A percentile compares a stretch with the other conserved stretches of the same genome.
phyloP scores from a whole-genome alignment of 2,329 filamentous ascomycete species.

The Stemphylium vesicarium region DNA sequence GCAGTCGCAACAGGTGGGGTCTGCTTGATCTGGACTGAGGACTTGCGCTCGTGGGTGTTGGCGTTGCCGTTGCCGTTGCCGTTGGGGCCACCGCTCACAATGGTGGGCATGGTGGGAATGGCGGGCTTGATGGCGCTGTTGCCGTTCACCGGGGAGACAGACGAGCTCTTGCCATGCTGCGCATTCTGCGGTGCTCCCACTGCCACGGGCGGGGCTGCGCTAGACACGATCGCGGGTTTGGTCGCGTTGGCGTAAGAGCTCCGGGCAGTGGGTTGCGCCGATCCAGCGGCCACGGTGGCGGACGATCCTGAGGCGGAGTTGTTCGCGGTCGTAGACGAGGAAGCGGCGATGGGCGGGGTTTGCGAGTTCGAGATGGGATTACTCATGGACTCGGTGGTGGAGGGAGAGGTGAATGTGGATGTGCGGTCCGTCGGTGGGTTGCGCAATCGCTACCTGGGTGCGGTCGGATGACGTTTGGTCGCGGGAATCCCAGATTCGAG shows the following conservation, averaged over 20 bases:
- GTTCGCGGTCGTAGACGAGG: conserved; percentile 56
- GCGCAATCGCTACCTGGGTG: conserved; percentile 20
- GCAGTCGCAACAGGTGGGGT: conserved; percentile 63
- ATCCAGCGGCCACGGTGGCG: conserved; percentile 58
- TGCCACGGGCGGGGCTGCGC: conserved; percentile 59
- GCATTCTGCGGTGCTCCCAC: conserved; percentile 62
- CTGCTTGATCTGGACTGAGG: conserved; percentile 89
- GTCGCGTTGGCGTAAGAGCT: conserved; percentile 67
- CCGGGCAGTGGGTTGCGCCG: conserved; percentile 62
- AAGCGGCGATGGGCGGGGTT: conserved; percentile 56
- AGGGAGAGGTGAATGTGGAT: conserved; percentile 12
- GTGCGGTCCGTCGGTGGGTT: conserved; percentile 15
- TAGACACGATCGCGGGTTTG: conserved; percentile 60
- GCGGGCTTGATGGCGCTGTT: conserved; percentile 59
- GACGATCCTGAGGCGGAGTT: conserved; percentile 58
- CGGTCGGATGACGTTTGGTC: conserved; percentile 21
- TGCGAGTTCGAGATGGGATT: conserved; percentile 63
- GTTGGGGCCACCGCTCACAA: conserved; percentile 72
- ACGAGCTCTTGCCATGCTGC: conserved; percentile 52
- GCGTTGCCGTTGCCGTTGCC: conserved; percentile 67
- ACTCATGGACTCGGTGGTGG: conserved; percentile 57
- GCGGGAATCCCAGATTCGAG: conserved; percentile 43
- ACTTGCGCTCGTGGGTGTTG: conserved; percentile 84
- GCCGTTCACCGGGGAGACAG: conserved; percentile 82
- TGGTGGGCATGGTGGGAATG: conserved; percentile 57